Evolutionary conservation across 352 stramenopile species (phyloP), one percentile per base, ranked within the genome.

Genomic region (Phytophthora europaea): DNA sequence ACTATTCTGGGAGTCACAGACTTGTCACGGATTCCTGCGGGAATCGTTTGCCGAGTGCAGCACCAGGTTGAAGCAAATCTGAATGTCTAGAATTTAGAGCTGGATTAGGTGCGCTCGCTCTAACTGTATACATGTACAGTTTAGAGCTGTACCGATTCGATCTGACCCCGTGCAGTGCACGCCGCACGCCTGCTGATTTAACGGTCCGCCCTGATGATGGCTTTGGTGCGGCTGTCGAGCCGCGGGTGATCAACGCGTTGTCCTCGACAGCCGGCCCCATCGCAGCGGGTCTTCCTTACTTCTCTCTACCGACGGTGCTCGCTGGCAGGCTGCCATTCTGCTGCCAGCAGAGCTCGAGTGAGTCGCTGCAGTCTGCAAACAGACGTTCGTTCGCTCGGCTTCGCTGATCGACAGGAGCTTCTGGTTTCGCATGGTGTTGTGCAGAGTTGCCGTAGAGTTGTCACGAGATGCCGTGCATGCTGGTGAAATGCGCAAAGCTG

Each of bases 401-500:
- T 65, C 59, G 45, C 43, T 57, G 59, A 65, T 57, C 45, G 59
- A 65, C 45, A 23, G 45, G 8, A 26, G 26, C 34, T 60, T 72
- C 65, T 65, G 48, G 53, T 72, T 72, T 72, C 56, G 65, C 54
- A 55, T 28, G 48, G 15, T 52, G 38, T 48, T 67, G 65, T 57
- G 36, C 65, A 62, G 38, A 36, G 22, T 67, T 20, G 26, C 23
- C 23, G 47, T 7, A 62, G 38, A 36, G 22, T 67, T 20, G 61
- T 54, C 50, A n/a, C 38, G 40, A 61, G 38, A 54, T 64, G 26
- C 23, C 23, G 47, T 7, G 28, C 40, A 20, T 10, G 56, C 56
- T 63, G 56, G 56, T 63, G 56, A 63, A 63, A 63, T 18, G 15
- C 13, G 33, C 50, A 45, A 59, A 59, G 48, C 28, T 23, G 56